Conservation (phyloP, 176 grass and related monocot species). For the Musa itinerans region DNA sequence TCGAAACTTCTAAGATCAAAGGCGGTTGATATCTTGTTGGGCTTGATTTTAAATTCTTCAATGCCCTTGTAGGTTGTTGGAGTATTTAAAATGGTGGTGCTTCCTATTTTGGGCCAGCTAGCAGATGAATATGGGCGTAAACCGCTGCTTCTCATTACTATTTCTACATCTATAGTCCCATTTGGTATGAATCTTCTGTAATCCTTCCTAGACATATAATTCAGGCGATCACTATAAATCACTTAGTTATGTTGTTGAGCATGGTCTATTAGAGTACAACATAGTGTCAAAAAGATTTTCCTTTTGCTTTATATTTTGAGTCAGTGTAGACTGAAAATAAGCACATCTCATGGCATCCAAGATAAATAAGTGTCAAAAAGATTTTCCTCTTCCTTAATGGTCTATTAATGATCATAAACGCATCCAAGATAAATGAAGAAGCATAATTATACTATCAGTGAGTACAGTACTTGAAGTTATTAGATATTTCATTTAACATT, state of each 20-base stretch:
- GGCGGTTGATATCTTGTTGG: neutral
- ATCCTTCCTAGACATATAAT: too few species aligned
- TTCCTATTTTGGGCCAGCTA: constrained; percentile 62
- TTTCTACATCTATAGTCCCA: constrained; percentile 60
- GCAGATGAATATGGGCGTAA: constrained; percentile 78
- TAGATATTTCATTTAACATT: neutral
- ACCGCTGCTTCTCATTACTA: constrained; percentile 53
- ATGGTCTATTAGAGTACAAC: neutral
- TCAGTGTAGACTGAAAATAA: too few species aligned
- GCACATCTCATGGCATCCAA: too few species aligned
- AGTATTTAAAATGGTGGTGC: constrained; percentile 54
- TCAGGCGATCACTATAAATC: neutral
- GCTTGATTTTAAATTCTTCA: neutral
- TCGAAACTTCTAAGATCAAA: too few species aligned
- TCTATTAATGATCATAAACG: too few species aligned
- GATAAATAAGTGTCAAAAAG: too few species aligned
- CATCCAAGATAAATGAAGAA: neutral
- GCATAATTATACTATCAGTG: too few species aligned
- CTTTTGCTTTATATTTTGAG: too few species aligned
- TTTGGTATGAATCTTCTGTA: constrained; percentile 32
- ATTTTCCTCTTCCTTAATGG: too few species aligned
- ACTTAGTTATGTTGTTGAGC: neutral
- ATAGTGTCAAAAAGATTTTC: too few species aligned
- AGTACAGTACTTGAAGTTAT: neutral
- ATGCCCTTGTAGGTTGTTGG: constrained; percentile 47